A percentile compares a stretch with the other conserved stretches of the same genome.
Evolutionary conservation across 2,329 filamentous ascomycete species (phyloP).

Genomic region (Dichotomopilus funicola): DNA sequence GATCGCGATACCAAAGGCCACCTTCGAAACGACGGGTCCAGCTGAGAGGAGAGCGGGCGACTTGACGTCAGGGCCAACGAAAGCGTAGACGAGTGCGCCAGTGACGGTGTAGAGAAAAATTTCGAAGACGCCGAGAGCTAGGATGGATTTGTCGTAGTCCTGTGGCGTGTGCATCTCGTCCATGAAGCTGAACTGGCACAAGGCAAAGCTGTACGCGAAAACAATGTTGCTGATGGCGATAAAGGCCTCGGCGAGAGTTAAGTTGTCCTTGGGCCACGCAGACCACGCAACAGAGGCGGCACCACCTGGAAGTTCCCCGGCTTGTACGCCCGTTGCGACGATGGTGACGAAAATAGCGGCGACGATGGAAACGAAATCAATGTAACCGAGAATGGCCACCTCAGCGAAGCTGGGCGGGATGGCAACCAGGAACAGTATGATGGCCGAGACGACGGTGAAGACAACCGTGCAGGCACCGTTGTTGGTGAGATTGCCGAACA

Average conservation of each 20-base stretch:
- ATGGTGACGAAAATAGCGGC: constrained; percentile 60
- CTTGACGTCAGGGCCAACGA: constrained; percentile 55
- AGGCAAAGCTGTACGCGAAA: constrained; percentile 58
- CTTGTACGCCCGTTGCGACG: constrained; percentile 52
- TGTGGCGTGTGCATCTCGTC: constrained; percentile 46
- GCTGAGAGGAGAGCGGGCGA: constrained; percentile 65
- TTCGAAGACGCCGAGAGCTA: constrained; percentile 54
- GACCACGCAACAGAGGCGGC: constrained; percentile 33
- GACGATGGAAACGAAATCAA: constrained; percentile 56
- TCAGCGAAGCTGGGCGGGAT: constrained; percentile 44
- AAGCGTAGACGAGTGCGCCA: constrained; percentile 62
- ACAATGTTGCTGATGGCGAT: constrained; percentile 62
- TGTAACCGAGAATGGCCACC: constrained; percentile 43
- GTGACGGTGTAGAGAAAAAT: constrained; percentile 61
- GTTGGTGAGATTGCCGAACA: constrained; percentile 57
- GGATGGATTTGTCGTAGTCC: constrained; percentile 49
- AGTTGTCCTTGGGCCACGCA: constrained; percentile 39
- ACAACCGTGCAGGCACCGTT: constrained; percentile 44
- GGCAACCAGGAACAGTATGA: constrained; percentile 40
- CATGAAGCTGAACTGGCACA: constrained; percentile 49
- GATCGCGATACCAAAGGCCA: constrained; percentile 63
- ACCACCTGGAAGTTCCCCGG: constrained; percentile 23
- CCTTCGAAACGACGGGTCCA: constrained; percentile 50
- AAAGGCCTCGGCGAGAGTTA: constrained; percentile 50
- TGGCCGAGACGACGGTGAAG: constrained; percentile 40